phyloP scores from a whole-genome alignment of 441 rosid species.

The Metrosideros polymorpha region DNA sequence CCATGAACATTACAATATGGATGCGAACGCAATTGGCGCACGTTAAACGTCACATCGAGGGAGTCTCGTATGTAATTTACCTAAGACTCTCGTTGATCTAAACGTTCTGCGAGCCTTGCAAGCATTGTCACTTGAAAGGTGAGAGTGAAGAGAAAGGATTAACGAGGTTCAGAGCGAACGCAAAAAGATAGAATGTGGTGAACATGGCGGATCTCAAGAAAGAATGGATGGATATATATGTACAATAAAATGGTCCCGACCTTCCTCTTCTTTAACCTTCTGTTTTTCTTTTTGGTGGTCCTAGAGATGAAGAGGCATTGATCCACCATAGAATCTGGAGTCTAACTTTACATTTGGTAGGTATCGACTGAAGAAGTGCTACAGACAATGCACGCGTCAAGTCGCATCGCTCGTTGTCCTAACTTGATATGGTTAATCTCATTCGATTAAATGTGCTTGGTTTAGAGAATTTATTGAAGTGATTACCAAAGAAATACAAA shows the following conservation, averaged over 20 bases:
- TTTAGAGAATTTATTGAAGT: neutral
- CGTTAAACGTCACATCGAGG: neutral
- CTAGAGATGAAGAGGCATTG: slow-evolving; percentile 7
- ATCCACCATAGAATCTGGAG: slow-evolving; percentile 12
- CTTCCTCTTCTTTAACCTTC: neutral
- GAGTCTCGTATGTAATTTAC: neutral
- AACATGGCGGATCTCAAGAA: neutral
- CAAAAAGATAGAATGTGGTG: neutral
- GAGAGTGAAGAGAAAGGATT: neutral
- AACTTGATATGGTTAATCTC: neutral
- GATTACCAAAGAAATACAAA: neutral
- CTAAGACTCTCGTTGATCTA: neutral
- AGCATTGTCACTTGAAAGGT: neutral
- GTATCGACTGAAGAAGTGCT: neutral
- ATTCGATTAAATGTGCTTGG: neutral
- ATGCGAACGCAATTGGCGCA: neutral
- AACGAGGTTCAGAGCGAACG: neutral
- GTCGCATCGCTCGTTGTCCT: neutral
- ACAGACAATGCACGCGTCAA: neutral
- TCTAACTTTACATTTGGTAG: neutral
- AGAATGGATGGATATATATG: neutral
- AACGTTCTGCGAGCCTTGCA: neutral
- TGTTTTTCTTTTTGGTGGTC: slow-evolving; percentile 5
- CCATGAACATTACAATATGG: neutral
- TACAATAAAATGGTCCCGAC: slow-evolving; percentile 5